Evolutionary conservation across 805 yeast species (phyloP).

Genomic region (Wickerhamomyces alni): DNA sequence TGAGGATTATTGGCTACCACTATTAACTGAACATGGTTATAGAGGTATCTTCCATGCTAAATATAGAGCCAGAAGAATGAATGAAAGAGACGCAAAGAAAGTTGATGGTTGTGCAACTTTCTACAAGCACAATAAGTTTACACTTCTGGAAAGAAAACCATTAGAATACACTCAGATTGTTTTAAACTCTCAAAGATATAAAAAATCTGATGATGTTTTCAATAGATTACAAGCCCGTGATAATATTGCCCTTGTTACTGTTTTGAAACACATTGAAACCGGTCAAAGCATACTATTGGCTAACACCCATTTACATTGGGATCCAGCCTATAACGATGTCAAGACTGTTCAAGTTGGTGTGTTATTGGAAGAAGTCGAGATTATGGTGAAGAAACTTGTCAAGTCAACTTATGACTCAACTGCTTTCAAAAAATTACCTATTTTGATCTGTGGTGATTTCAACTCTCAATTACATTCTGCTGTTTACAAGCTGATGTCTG

Average conservation of each 20-base stretch:
- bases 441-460: conserved; percentile 91
- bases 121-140: conserved; percentile 63
- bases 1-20: conserved; percentile 82
- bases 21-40: conserved; percentile 69
- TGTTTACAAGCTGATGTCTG: conserved; percentile 82
- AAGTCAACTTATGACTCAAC: conserved; percentile 32
- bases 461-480: conserved; percentile 86
- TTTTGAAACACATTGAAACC: conserved; percentile 65
- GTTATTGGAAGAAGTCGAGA: conserved; percentile 79
- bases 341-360: conserved; percentile 94
- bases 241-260: conserved; percentile 76
- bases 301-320: conserved; percentile 97
- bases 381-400: conserved; percentile 36
- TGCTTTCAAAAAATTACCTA: conserved; percentile 55
- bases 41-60: conserved; percentile 78
- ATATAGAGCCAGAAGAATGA: conserved; percentile 90
- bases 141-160: conserved; percentile 60
- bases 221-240: conserved; percentile 96
- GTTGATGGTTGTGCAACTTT: conserved; percentile 99
- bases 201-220: conserved; percentile 89
- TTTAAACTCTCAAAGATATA: conserved; percentile 77
- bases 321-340: conserved; percentile 93
- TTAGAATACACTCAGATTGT: conserved; percentile 82
- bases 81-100: conserved; percentile 68
- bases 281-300: conserved; percentile 71